Base-by-base conservation (phyloP, 192 early-diverging fungal genomes). In the Linnemannia zychae region DNA sequence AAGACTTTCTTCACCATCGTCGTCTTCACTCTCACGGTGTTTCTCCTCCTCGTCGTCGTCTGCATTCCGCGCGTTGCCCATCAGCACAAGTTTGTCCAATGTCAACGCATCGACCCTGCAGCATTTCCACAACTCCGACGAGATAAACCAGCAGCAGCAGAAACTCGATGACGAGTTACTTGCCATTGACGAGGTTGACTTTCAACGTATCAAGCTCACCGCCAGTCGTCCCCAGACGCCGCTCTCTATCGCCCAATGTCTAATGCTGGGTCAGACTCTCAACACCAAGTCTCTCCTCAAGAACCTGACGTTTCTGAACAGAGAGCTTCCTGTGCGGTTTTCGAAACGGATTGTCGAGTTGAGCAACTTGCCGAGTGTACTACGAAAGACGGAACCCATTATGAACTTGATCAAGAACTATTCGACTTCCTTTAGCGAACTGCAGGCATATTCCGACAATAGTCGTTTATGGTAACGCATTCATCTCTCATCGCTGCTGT, bases 321-420 rank as follows among this genome's bases (percentile, higher is more conserved):
- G 78, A 33, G 83, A 85, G 65, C 50, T 85, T 6, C 83, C 83
- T 1, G 77, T 79, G 5, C 77, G 83, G 38, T 85, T 85, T 37
- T 76, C 83, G 17, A 78, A 79, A 63, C 65, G 83, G n/a, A 76
- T 85, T 17, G 40, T 85, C 12, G 83, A 85, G 40, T 71, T 85
- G 11, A 60, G 34, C 47, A 50, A 65, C 20, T 18, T 85, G 50
- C 83, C 83, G 6, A 71, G 17, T 11, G 83, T 76, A 6, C 37
- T 85, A 40, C 74, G 63, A 28, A 74, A 52, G 37, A 85, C 83
- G 1, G 77, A 85, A 28, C 83, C 83, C 22, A 72, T 85, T 37
- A 60, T 72, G 71, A 79, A 76, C 72, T 47, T 85, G 49, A 53
- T 79, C 60, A 67, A 68, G 44, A 85, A 79, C 50, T 85, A 85